Percentiles rank a stretch among this genome's conserved stretches.
Evolutionary conservation across 305 asterid genomes (phyloP).

Genomic region (Fraxinus nigra): DNA sequence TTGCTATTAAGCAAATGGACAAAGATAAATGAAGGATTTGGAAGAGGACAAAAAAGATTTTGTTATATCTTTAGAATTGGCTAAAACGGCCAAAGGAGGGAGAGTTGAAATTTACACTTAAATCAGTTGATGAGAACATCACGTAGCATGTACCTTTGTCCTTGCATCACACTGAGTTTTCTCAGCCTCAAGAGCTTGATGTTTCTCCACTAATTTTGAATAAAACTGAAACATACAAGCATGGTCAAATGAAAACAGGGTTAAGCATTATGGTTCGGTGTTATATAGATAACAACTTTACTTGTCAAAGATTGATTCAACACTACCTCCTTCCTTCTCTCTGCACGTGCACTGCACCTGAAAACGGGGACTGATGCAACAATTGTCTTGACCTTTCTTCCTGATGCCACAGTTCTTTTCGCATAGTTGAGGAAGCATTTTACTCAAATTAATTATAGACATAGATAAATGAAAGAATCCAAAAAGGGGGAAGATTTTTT

Average conservation of each 20-base stretch:
- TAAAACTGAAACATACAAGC: slow-evolving; percentile 42
- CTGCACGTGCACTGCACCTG: slow-evolving; percentile 71
- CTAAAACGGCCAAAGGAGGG: neutral
- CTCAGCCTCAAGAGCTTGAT: slow-evolving; percentile 72
- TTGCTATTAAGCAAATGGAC: neutral
- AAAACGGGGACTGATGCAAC: slow-evolving; percentile 56
- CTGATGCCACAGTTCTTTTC: slow-evolving; percentile 41
- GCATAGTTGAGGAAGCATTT: slow-evolving; percentile 38
- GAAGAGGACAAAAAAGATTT: neutral
- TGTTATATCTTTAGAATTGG: neutral
- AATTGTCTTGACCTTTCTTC: slow-evolving; percentile 50
- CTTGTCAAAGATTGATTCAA: neutral
- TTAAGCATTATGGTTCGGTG: neutral
- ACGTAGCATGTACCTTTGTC: slow-evolving; percentile 49
- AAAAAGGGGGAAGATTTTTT: slow-evolving; percentile 6
- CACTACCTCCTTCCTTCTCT: slow-evolving; percentile 73
- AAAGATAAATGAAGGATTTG: neutral
- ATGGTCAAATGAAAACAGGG: slow-evolving; percentile 2
- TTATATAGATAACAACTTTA: slow-evolving; percentile 5
- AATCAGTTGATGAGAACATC: neutral
- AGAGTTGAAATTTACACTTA: neutral
- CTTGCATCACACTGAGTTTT: slow-evolving; percentile 60
- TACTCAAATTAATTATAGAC: slow-evolving; percentile 16
- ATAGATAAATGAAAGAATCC: slow-evolving; percentile 8
- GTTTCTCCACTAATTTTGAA: slow-evolving; percentile 75